Conservation (phyloP, 768 basidiomycete species). For the Xerocomellus amylosporus region DNA sequence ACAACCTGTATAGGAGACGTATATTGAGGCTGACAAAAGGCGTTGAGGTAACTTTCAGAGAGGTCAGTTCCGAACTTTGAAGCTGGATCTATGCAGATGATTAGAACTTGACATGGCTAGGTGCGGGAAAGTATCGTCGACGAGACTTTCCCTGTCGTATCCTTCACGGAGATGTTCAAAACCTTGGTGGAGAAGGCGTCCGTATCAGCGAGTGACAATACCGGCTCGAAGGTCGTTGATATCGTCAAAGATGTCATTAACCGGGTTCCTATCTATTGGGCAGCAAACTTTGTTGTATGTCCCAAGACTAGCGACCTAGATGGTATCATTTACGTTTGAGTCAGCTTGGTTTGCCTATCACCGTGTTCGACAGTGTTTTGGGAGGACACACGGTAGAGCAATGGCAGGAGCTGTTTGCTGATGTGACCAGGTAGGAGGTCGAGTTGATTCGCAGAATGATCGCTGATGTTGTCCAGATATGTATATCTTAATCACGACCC, state of each 20-base stretch:
- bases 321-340: not conserved
- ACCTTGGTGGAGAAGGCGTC: conserved; percentile 15
- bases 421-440: conserved; percentile 35
- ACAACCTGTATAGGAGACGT: conserved; percentile 14
- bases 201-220: not conserved
- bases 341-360: conserved; percentile 33
- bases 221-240: conserved; percentile 41
- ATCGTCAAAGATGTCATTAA: conserved; percentile 69
- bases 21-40: conserved; percentile 17
- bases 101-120: not conserved
- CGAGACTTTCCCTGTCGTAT: conserved; percentile 4
- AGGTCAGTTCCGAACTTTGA: conserved; percentile 11
- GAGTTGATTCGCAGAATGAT: not conserved
- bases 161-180: conserved; percentile 11
- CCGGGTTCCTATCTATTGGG: conserved; percentile 58
- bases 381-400: conserved; percentile 40
- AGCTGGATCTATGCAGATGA: not conserved
- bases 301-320: not conserved
- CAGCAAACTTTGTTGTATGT: conserved; percentile 55
- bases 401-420: conserved; percentile 51
- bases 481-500: conserved; percentile 35
- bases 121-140: conserved; percentile 15
- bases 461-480: conserved; percentile 30
- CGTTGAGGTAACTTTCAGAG: not conserved
- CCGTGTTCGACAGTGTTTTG: conserved; percentile 33